A percentile compares a stretch with the other conserved stretches of the same genome.
Evolutionary conservation across 768 basidiomycete genomes (phyloP).

Genomic region (Phaeotremella skinneri): DNA sequence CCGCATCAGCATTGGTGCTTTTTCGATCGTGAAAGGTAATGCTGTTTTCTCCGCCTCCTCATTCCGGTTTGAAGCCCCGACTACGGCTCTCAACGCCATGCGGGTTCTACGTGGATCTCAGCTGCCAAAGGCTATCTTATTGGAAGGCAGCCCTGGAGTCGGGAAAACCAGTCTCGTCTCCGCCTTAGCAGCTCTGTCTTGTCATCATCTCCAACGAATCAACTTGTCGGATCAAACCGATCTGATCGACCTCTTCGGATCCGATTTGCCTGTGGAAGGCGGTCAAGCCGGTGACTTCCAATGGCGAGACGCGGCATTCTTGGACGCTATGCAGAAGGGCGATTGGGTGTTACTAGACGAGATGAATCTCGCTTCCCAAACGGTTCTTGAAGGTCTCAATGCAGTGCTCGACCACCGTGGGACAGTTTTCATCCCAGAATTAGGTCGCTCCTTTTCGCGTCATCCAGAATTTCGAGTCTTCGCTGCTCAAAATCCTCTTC

Average conservation of each 20-base stretch:
- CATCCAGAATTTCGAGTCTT: slow-evolving; percentile 97
- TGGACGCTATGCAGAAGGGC: slow-evolving; percentile 88
- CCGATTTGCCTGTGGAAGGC: slow-evolving; percentile 91
- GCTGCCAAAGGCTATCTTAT: slow-evolving; percentile 80
- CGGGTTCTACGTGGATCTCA: slow-evolving; percentile 87
- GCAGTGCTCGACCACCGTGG: slow-evolving; percentile 94
- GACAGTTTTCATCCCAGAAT: slow-evolving; percentile 88
- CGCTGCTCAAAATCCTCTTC: slow-evolving; percentile 93
- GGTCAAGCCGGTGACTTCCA: slow-evolving; percentile 87
- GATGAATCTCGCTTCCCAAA: slow-evolving; percentile 97
- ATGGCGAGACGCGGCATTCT: slow-evolving; percentile 96
- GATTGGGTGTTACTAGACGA: slow-evolving; percentile 98
- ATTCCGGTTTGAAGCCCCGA: slow-evolving; percentile 86
- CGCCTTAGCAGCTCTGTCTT: slow-evolving; percentile 76
- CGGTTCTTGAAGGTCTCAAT: slow-evolving; percentile 94
- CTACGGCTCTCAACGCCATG: slow-evolving; percentile 80
- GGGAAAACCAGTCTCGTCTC: slow-evolving; percentile 92
- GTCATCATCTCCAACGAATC: slow-evolving; percentile 81
- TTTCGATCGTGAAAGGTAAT: slow-evolving; percentile 66
- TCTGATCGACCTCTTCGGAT: slow-evolving; percentile 90
- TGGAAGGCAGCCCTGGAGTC: slow-evolving; percentile 97
- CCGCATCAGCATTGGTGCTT: slow-evolving; percentile 67
- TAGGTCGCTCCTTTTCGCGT: slow-evolving; percentile 78
- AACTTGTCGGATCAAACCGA: slow-evolving; percentile 99
- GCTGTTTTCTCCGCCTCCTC: slow-evolving; percentile 35